Base-by-base conservation (phyloP, 306 rosid genomes). In the Prunus mongolica region DNA sequence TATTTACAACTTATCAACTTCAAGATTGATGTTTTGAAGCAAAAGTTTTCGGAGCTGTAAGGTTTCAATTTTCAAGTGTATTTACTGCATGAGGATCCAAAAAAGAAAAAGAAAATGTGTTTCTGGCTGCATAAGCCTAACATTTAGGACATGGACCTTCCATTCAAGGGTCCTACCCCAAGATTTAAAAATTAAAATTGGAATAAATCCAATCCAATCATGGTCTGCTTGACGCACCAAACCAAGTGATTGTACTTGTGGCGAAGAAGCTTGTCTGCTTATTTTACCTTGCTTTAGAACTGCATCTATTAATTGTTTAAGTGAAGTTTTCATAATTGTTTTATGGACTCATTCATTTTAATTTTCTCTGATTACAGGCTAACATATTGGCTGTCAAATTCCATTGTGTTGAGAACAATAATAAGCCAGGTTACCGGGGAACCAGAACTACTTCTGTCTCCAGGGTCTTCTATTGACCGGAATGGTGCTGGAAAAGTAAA, bases 361-460 rank as follows among this genome's bases (percentile, higher is more conserved):
- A 61, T 71, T 56, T 64, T 69, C 79, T 79, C 34, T 79, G 54
- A 38, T 71, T 83, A 32, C 93, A 95, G 99, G 85, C 82, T 95
- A 84, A 88, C 96, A 55, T 95, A 88, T 84, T 92, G 99, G 98
- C 72, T 92, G 83, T 95, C 99, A 14, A 95, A 95, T 79, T 79
- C 92, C 51, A 69, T 90, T 71, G 87, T 92, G 80, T 76, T 95
- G 84, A 89, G 97, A 88, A 86, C 93, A 80, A 89, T 91, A 27
- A 60, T 90, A 87, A 83, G 91, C 79, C 89, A 89, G 80, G 81
- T 87, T 58, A 45, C 78, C 19, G 83, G 84, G 73, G 84, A 83
- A 22, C 50, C 11, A 32, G 83, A 72, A 49, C 73, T 45, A 57
- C 79, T 83, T 73, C 76, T 73, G 81, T 81, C 70, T 65, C 63